Percentiles rank a stretch among this genome's conserved stretches.
phyloP scores from a whole-genome alignment of 2,329 filamentous ascomycete species.

The Alternaria sp. region DNA sequence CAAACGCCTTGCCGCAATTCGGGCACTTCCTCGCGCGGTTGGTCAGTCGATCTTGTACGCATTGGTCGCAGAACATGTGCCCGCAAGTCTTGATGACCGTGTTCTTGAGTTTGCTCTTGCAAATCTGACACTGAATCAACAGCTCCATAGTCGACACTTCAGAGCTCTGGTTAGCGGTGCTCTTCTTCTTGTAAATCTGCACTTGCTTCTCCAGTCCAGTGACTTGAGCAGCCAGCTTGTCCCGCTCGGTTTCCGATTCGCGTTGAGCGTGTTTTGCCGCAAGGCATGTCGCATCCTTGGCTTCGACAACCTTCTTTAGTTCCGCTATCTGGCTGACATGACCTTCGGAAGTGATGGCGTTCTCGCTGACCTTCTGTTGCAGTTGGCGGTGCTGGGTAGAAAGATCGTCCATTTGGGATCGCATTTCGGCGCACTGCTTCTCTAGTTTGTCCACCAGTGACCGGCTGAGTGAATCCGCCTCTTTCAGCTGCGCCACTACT shows the following conservation, averaged over 20 bases:
- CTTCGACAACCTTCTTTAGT: conserved; percentile 74
- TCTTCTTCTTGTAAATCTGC: conserved; percentile 85
- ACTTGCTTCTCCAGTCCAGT: conserved; percentile 83
- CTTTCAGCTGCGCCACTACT: conserved; percentile 92
- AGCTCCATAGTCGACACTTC: conserved; percentile 83
- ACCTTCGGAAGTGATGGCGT: conserved; percentile 72
- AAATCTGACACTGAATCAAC: conserved; percentile 88
- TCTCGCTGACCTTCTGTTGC: conserved; percentile 76
- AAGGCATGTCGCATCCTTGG: conserved; percentile 75
- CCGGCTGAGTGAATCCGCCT: conserved; percentile 80
- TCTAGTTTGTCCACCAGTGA: conserved; percentile 83
- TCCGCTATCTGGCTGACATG: conserved; percentile 79
- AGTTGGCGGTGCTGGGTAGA: conserved; percentile 76
- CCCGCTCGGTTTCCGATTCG: conserved; percentile 74
- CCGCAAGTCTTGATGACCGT: conserved; percentile 93
- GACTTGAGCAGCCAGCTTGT: conserved; percentile 79
- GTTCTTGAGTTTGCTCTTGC: conserved; percentile 92
- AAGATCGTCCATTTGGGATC: conserved; percentile 76
- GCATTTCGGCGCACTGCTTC: conserved; percentile 86
- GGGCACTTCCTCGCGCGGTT: conserved; percentile 96
- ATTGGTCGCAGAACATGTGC: conserved; percentile 90
- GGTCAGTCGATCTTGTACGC: conserved; percentile 86
- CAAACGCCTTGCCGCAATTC: conserved; percentile 90
- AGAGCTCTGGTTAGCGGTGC: conserved; percentile 78
- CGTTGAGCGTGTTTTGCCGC: conserved; percentile 69